Percentiles rank a stretch among this genome's conserved stretches.
These are phyloP conservation scores for Pseudognaphalium luteoalbum DNA, from an alignment of 129 eudicot genomes.

Conservation along the genomic window DNA sequence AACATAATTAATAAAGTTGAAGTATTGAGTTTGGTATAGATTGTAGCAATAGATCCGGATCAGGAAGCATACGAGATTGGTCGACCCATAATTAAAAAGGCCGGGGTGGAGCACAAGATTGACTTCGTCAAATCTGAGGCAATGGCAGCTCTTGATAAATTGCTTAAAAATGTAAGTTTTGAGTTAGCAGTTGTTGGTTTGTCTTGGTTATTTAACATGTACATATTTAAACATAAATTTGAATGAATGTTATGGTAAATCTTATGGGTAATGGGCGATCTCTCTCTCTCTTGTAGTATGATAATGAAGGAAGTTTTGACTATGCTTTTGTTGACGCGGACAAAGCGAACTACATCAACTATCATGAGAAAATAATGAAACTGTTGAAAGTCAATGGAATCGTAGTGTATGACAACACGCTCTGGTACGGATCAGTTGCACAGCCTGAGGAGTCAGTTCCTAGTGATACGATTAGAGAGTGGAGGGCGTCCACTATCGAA, in stretches of 20 bases:
- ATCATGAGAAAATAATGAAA: conserved; percentile 53
- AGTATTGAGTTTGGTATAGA: conserved; percentile 18
- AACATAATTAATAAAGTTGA: background rate
- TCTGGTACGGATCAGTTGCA: conserved; percentile 53
- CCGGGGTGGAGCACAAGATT: conserved; percentile 42
- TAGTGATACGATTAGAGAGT: background rate
- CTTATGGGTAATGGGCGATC: background rate
- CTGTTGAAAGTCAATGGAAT: conserved; percentile 58
- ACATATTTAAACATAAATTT: too few relatives aligned
- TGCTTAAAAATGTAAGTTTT: conserved; percentile 37
- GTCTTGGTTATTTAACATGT: too few relatives aligned
- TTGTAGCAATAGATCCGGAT: conserved; percentile 35
- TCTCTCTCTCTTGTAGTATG: conserved; percentile 23
- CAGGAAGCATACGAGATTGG: conserved; percentile 33
- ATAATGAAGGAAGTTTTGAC: conserved; percentile 50
- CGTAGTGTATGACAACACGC: conserved; percentile 61
- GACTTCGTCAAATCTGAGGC: conserved; percentile 38
- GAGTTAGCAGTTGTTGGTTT: background rate
- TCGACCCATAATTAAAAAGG: conserved; percentile 35
- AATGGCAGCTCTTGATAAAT: conserved; percentile 32
- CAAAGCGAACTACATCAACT: conserved; percentile 50
- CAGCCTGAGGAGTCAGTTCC: conserved; percentile 37
- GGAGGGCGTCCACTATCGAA: background rate
- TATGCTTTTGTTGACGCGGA: conserved; percentile 77
- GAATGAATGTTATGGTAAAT: background rate